phyloP scores from a whole-genome alignment of 345 rosid genomes.

The Citrus trifoliata region DNA sequence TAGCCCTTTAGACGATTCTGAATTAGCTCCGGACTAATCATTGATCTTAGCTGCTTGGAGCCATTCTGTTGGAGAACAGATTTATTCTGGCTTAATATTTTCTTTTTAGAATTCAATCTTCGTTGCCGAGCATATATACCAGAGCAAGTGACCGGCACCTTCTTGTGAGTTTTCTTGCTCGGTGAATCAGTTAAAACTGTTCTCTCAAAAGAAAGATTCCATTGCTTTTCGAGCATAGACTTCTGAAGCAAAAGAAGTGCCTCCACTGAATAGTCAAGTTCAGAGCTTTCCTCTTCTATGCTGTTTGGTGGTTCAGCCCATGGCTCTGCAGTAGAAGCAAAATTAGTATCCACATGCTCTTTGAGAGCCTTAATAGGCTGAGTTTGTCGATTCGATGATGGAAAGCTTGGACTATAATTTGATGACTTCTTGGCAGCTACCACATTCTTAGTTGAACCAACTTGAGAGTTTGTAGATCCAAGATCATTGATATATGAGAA shows the following conservation, averaged over 20 bases:
- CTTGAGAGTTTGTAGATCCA: slow-evolving; percentile 37
- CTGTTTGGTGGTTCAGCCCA: slow-evolving; percentile 36
- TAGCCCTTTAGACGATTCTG: slow-evolving; percentile 67
- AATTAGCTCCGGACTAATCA: slow-evolving; percentile 53
- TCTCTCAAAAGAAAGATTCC: slow-evolving; percentile 82
- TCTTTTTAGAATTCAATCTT: slow-evolving; percentile 55
- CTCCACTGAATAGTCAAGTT: slow-evolving; percentile 58
- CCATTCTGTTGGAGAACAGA: slow-evolving; percentile 23
- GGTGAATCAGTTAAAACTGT: slow-evolving; percentile 30
- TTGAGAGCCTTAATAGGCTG: slow-evolving; percentile 62
- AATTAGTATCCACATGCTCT: slow-evolving; percentile 45
- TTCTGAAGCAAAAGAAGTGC: slow-evolving; percentile 83
- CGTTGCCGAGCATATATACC: slow-evolving; percentile 82
- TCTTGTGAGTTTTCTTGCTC: slow-evolving; percentile 30
- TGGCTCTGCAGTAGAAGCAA: slow-evolving; percentile 36
- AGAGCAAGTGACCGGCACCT: slow-evolving; percentile 59
- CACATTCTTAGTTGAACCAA: slow-evolving; percentile 37
- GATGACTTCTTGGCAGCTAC: slow-evolving; percentile 54
- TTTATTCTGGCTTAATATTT: slow-evolving; percentile 30
- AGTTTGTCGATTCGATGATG: slow-evolving; percentile 35
- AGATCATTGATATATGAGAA: slow-evolving; percentile 39
- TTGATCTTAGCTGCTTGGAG: slow-evolving; percentile 38
- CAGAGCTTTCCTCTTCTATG: slow-evolving; percentile 43
- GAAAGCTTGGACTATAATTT: slow-evolving; percentile 45
- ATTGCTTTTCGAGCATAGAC: slow-evolving; percentile 88